Base-by-base conservation (phyloP, 2,329 filamentous ascomycete genomes). In the Teratosphaeria viscida region DNA sequence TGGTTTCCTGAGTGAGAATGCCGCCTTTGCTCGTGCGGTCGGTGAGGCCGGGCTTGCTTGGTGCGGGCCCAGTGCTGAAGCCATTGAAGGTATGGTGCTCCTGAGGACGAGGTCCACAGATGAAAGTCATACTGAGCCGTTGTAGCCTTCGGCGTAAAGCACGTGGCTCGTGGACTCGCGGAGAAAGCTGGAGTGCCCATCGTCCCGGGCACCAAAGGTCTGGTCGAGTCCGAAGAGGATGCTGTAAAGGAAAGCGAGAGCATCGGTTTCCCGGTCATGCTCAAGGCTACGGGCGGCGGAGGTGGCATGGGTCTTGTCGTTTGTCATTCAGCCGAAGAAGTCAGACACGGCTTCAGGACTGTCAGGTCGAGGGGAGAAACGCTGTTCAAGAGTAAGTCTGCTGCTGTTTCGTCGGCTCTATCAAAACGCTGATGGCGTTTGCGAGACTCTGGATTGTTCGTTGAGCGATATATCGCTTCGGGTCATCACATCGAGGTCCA, bases 401-500 rank as follows among this genome's bases (percentile, higher is more conserved):
- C n/a, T 6, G 23, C 14, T 32, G 23, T 11, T 16, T n/a, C 0
- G 14, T 2, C 5, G 3, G 2, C 8, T 14, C 29, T 16, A 8
- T 34, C 23, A 12, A 27, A 14, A 49, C 4, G 52, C 59, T 61
- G 27, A 61, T 27, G 14, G 2, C 4, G n/a, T 12, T 7, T 35
- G 7, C 12, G 34, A 57, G 64, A 92, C 63, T 83, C 90, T 66
- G 88, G 90, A 5, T 87, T 95, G 77, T 83, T 95, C 61, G 87
- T 95, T 27, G 90, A 96, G 75, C 85, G 85, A 65, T 95, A 90
- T 72, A 89, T 92, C 68, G 82, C 87, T 19, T 83, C 85, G 0
- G 89, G 88, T 47, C 82, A 89, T 59, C 91, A 96, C 70, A 89
- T 96, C 60, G 91, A 96, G 74, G 89, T 96, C 5, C 91, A 96